These are phyloP conservation scores for Eragrostis tef DNA, from an alignment of 202 grass and related monocot species.

Conservation along the genomic window DNA sequence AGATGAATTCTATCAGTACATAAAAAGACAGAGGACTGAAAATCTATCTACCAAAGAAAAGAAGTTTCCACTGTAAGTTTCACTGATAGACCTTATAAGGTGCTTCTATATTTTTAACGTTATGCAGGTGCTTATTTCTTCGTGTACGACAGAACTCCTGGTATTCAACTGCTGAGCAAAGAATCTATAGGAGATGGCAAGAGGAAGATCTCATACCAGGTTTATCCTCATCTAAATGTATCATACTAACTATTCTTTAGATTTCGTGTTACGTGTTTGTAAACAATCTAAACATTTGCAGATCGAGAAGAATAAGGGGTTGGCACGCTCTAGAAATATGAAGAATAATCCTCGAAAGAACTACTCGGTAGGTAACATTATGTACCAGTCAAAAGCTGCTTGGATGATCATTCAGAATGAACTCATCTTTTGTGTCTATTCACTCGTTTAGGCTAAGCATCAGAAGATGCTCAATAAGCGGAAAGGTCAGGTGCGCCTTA, in stretches of 20 bases:
- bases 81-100: not conserved
- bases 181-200: slow-evolving; percentile 76
- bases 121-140: not conserved
- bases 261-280: not conserved
- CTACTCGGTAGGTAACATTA: slow-evolving; percentile 68
- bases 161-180: slow-evolving; percentile 45
- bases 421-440: slow-evolving; percentile 3
- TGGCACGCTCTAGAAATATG: slow-evolving; percentile 79
- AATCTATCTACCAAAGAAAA: slow-evolving; percentile 61
- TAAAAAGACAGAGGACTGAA: slow-evolving; percentile 62
- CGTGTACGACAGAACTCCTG: slow-evolving; percentile 50
- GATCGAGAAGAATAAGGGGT: slow-evolving; percentile 87
- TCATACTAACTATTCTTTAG: not conserved
- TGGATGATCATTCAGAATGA: not conserved
- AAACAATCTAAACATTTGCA: slow-evolving; percentile 44
- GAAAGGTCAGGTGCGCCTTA: slow-evolving; percentile 66
- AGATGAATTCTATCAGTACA: slow-evolving; percentile 79
- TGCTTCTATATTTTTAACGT: slow-evolving; percentile 23
- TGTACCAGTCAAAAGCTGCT: not conserved
- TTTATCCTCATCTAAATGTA: slow-evolving; percentile 36
- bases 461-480: slow-evolving; percentile 47
- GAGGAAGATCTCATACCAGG: slow-evolving; percentile 86
- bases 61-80: slow-evolving; percentile 52
- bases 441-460: slow-evolving; percentile 60
- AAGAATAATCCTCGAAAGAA: slow-evolving; percentile 89